Evolutionary conservation across 1,139 yeast species (phyloP).

Genomic region (Magnusiomyces magnusii): DNA sequence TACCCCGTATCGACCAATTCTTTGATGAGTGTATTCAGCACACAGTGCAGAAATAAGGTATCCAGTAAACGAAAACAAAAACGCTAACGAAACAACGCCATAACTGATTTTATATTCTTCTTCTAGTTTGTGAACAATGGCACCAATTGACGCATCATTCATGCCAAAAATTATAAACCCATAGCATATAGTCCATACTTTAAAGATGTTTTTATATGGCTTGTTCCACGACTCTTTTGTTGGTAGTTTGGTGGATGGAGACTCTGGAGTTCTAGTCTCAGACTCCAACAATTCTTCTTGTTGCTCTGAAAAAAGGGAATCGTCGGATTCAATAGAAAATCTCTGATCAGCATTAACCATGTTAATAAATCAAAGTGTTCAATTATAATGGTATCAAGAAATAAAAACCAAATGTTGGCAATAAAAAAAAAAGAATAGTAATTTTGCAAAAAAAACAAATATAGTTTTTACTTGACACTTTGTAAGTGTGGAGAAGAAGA

Average conservation of each 20-base stretch:
- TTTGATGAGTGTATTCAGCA: conserved; percentile 33
- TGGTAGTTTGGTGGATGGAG: neutral
- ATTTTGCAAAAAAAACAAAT: no score
- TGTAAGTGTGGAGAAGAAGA: no score
- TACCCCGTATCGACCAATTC: conserved; percentile 39
- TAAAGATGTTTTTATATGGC: conserved; percentile 10
- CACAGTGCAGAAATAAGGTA: conserved; percentile 35
- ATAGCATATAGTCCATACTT: conserved; percentile 21
- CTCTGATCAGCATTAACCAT: neutral
- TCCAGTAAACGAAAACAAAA: conserved; percentile 31
- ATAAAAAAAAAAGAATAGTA: no score
- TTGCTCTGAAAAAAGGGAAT: neutral
- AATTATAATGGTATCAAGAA: neutral
- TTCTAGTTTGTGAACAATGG: conserved; percentile 26
- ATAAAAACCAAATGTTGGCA: no score
- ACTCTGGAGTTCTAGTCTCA: neutral
- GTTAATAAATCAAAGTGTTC: neutral
- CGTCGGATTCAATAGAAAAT: neutral
- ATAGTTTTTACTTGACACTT: no score
- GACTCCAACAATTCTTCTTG: neutral
- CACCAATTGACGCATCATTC: conserved; percentile 29
- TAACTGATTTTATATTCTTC: conserved; percentile 24
- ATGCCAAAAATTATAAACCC: conserved; percentile 29
- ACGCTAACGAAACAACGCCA: conserved; percentile 26
- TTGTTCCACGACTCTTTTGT: conserved; percentile 9